Evolutionary conservation across 352 stramenopile genomes (phyloP), one percentile per base, ranked within the genome.

Genomic region (Phytophthora citricola): DNA sequence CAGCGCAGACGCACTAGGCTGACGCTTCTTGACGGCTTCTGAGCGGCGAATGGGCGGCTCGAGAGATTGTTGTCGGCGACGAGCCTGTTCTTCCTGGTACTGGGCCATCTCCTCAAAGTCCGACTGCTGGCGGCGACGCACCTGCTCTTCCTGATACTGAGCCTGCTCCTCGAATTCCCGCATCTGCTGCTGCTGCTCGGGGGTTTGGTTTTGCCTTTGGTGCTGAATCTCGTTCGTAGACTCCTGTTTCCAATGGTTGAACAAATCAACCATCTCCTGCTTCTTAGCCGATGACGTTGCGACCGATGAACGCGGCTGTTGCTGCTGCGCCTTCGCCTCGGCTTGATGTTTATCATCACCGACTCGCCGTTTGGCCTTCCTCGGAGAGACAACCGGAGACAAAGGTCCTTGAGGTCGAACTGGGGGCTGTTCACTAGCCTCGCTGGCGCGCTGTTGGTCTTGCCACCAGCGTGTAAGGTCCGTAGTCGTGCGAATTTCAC

Each of bases 381-480:
- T 57, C 0, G 55, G 48, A 4, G 63, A 78, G 26, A 24, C 15
- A 27, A 76, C 58, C 4, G 65, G 71, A 36, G 55, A 66, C 2
- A 66, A 12, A 41, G 32, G 59, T n/a, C 46, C 40, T 50, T 67
- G 61, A 14, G 38, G 36, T 7, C 48, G 56, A 39, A 24, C 39
- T 11, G 36, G 15, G 29, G 41, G 45, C 14, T 71, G 12, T 27
- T 52, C 68, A 14, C 36, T 36, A 38, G 52, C 14, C 36, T 70
- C 52, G 24, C 68, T 71, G 3, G 59, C 31, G 15, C 26, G 43
- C 15, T 76, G 59, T 46, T 81, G 73, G 40, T 79, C 66, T 56
- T 75, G 72, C 74, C 76, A 83, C 74, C 76, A 79, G 17, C 76
- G 71, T 4, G 71, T 78, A 46, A 85, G 57, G 27, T 85, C 76